phyloP scores from a whole-genome alignment of 2,329 filamentous ascomycete species.

The Mycosphaerella arachidis region DNA sequence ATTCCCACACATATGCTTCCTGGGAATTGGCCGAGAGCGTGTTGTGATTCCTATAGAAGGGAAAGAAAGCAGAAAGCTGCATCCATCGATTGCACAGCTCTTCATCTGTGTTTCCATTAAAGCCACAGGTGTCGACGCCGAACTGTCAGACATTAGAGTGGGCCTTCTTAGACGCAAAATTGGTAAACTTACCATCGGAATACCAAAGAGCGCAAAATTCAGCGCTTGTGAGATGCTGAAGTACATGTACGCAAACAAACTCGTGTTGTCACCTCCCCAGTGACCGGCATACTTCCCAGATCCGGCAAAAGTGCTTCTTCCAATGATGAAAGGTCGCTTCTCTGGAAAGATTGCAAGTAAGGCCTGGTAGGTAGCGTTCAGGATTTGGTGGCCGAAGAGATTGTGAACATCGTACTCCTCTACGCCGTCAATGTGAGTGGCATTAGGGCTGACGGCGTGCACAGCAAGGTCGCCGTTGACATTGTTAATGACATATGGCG shows the following conservation, averaged over 20 bases:
- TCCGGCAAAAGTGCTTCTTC: conserved; percentile 74
- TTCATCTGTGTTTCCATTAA: conserved; percentile 61
- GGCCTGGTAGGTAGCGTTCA: conserved; percentile 71
- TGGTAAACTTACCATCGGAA: conserved; percentile 55
- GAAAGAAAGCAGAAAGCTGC: conserved; percentile 63
- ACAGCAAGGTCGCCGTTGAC: conserved; percentile 67
- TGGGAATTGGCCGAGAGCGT: conserved; percentile 56
- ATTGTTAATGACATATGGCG: conserved; percentile 33
- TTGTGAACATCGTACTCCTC: conserved; percentile 82
- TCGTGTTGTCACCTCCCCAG: conserved; percentile 72
- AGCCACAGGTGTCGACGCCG: conserved; percentile 65
- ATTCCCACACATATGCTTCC: conserved; percentile 67
- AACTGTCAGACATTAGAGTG: conserved; percentile 44
- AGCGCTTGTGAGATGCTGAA: conserved; percentile 74
- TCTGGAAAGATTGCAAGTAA: conserved; percentile 59
- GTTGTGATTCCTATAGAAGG: conserved; percentile 77
- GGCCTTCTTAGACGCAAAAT: not conserved
- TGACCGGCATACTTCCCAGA: conserved; percentile 72
- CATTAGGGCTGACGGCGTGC: conserved; percentile 70
- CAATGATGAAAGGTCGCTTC: conserved; percentile 79
- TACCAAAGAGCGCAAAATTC: conserved; percentile 67
- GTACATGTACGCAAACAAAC: conserved; percentile 68
- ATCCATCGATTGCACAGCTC: conserved; percentile 73
- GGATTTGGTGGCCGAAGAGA: conserved; percentile 68
- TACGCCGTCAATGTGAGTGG: conserved; percentile 68